Conservation (phyloP, 176 grass and related monocot species). For the Oryza coarctata region DNA sequence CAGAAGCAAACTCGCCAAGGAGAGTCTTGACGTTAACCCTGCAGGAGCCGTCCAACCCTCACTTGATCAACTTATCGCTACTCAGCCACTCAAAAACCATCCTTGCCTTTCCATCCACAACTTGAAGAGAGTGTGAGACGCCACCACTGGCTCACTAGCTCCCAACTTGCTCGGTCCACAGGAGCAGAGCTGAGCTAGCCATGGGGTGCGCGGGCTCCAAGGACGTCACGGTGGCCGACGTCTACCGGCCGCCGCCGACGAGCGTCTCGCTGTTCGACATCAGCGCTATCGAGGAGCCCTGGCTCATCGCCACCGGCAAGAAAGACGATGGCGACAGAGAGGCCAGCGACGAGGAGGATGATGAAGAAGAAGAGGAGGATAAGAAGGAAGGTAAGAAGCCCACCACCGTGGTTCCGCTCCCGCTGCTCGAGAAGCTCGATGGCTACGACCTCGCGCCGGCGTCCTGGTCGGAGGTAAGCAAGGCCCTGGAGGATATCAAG, state of each 20-base stretch:
- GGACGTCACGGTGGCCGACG: conserved; percentile 38
- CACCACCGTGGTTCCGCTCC: conserved; percentile 51
- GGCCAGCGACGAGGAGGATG: neutral
- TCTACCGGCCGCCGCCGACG: conserved; percentile 70
- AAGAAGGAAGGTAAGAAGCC: conserved; percentile 35
- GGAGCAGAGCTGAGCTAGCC: neutral
- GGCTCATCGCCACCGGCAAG: conserved; percentile 64
- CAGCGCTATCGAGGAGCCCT: conserved; percentile 81
- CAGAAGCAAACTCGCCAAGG: neutral
- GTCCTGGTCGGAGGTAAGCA: conserved; percentile 94
- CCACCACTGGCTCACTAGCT: conserved; percentile 1
- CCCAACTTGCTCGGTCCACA: neutral
- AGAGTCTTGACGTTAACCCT: conserved; percentile 11
- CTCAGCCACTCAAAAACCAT: conserved; percentile 33
- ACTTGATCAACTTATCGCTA: conserved; percentile 30
- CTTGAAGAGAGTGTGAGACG: neutral
- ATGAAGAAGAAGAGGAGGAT: neutral
- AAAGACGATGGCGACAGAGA: neutral
- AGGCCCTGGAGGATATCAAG: conserved; percentile 88
- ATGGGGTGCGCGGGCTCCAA: conserved; percentile 88
- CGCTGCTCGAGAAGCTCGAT: conserved; percentile 83
- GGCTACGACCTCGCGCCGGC: conserved; percentile 66
- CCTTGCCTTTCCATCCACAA: conserved; percentile 35
- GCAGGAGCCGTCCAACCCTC: neutral
- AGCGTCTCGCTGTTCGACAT: conserved; percentile 88